Conservation (phyloP, 805 yeast species). For the Candida ficus region DNA sequence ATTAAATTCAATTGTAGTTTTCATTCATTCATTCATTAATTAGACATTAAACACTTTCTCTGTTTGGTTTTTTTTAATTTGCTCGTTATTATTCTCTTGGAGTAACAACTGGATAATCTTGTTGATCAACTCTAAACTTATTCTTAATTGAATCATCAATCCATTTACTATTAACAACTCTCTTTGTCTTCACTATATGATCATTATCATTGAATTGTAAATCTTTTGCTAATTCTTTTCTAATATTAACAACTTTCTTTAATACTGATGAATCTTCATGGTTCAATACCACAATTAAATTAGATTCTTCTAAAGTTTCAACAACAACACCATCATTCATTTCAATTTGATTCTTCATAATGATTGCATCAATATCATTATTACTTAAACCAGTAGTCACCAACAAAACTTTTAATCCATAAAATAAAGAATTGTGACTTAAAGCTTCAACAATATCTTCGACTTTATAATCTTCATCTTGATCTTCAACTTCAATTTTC, state of each 20-base stretch:
- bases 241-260: conserved; percentile 3
- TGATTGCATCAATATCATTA: conserved; percentile 7
- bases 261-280: conserved; percentile 3
- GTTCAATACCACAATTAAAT: conserved; percentile 36
- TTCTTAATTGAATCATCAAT: conserved; percentile 29
- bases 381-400: conserved; percentile 20
- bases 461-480: conserved; percentile 7
- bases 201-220: conserved; percentile 1
- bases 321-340: conserved; percentile 42
- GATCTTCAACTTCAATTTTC: too few species aligned
- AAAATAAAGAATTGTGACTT: conserved; percentile 29
- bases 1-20: too few species aligned
- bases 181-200: conserved; percentile 1
- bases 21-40: too few species aligned
- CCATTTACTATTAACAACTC: conserved; percentile 27
- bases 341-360: conserved; percentile 25
- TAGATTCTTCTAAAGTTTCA: conserved; percentile 25
- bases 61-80: not conserved
- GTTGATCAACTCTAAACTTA: conserved; percentile 27
- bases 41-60: too few species aligned
- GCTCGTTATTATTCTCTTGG: not conserved
- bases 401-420: conserved; percentile 28
- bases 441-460: conserved; percentile 7
- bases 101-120: conserved; percentile 21
- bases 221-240: conserved; percentile 10